Evolutionary conservation across 73 alveolate species (phyloP).

Genomic region (Effrenium voratum): DNA sequence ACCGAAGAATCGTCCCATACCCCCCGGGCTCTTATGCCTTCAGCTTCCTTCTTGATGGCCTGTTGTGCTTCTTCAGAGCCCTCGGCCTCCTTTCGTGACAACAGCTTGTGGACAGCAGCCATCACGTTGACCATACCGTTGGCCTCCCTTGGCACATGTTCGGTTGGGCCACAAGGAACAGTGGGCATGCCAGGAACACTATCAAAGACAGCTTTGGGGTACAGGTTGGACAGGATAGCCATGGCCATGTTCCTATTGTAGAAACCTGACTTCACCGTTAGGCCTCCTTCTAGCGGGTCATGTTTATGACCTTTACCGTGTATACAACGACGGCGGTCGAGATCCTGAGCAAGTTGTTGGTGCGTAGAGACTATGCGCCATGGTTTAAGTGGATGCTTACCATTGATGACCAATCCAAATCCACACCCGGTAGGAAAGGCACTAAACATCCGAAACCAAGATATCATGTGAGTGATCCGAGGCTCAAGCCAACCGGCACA

Average conservation of each 20-base stretch:
- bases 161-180: too few relatives aligned
- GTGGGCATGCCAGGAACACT: neutral
- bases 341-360: neutral
- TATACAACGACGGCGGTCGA: neutral
- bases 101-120: neutral
- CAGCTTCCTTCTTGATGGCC: neutral
- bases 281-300: neutral
- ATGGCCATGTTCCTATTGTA: neutral
- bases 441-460: neutral
- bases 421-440: neutral
- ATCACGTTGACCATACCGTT: too few relatives aligned
- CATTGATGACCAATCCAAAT: neutral
- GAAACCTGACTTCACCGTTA: neutral
- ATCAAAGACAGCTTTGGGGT: neutral
- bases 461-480: neutral
- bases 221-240: neutral
- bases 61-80: neutral
- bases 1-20: neutral
- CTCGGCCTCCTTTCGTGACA: neutral
- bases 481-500: neutral
- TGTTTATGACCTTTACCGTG: neutral
- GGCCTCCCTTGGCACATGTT: too few relatives aligned
- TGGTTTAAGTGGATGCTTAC: neutral
- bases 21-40: neutral
- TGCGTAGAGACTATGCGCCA: neutral